Base-by-base conservation (phyloP, 768 basidiomycete species). In the Rubroboletus pulcherrimus region DNA sequence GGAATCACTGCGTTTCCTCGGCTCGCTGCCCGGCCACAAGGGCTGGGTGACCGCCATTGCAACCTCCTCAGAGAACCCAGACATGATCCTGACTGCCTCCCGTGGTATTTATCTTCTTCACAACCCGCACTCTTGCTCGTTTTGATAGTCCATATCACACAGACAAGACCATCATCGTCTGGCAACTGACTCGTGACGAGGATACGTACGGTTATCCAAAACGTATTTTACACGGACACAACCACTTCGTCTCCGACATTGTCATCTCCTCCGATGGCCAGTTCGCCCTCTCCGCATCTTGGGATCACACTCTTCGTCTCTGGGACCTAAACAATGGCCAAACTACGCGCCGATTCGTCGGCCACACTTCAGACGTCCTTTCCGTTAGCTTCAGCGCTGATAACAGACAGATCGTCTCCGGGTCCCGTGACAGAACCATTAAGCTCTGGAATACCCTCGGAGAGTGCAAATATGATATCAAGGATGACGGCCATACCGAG, bases 401-500 rank as follows among this genome's bases (percentile, higher is more conserved):
- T 78, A 98, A 99, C 86, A 82, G 97, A 72, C 97, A 98, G 75
- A 99, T 99, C 72, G 97, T 99, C 66, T 97, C 94, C 50, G 97
- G 94, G 53, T 95, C 94, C 59, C 91, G 97, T 63, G 97, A 99
- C 84, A 81, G 81, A 73, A 87, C 91, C 39, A 99, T 99, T 82
- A 99, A 98, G 76, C 91, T 99, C 69, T 99, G 97, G 97, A 99
- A 99, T 81, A 99, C 97, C 58, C 87, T 99, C 62, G 97, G 97
- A 70, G 97, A 99, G 77, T 99, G 97, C 82, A 99, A 99, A 76
- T 98, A 93, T 74, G 92, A 98, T 74, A 99, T 99, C 76, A 92
- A 93, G 78, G 96, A 99, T 64, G 97, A 98, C 66, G 94, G 96
- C 58, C 97, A 99, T 81, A 79, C 85, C 57, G 97, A 98, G 79